These are phyloP conservation scores for Musa itinerans DNA, from an alignment of 176 grass and related monocot genomes.

Conservation along the genomic window DNA sequence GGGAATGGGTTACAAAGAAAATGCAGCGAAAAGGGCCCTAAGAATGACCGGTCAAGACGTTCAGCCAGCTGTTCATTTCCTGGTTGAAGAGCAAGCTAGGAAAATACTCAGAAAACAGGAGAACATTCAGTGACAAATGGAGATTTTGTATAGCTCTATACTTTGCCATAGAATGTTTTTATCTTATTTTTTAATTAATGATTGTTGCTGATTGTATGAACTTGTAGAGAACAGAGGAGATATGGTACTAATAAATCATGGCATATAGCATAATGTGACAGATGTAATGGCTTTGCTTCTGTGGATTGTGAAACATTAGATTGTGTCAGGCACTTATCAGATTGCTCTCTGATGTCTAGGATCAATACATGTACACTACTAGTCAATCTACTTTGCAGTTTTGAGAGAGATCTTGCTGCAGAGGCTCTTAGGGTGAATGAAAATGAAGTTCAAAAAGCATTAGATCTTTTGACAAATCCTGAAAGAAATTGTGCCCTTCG, in stretches of 20 bases:
- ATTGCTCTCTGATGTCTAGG: background rate
- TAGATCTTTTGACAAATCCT: constrained; percentile 88
- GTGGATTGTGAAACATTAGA: background rate
- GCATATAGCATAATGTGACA: background rate
- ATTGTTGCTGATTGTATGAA: constrained; percentile 17
- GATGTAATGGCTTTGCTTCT: no score
- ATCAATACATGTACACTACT: background rate
- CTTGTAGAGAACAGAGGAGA: constrained; percentile 54
- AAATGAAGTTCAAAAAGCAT: constrained; percentile 72
- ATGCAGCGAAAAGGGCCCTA: constrained; percentile 72
- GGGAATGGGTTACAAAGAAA: constrained; percentile 74
- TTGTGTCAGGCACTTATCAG: background rate
- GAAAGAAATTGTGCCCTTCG: constrained; percentile 65
- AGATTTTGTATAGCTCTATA: no score
- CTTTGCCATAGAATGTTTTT: no score
- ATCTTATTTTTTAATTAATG: background rate
- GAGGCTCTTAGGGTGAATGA: constrained; percentile 78
- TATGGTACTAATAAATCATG: constrained; percentile 49
- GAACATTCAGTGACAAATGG: no score
- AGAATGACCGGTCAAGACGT: constrained; percentile 83
- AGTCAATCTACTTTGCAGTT: constrained; percentile 35
- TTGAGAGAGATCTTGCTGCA: constrained; percentile 72
- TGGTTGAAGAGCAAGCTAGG: constrained; percentile 57
- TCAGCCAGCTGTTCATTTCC: constrained; percentile 67
- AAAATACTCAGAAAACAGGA: no score